phyloP scores from a whole-genome alignment of 1,139 yeast species.

The Petasospora rhodanensis region DNA sequence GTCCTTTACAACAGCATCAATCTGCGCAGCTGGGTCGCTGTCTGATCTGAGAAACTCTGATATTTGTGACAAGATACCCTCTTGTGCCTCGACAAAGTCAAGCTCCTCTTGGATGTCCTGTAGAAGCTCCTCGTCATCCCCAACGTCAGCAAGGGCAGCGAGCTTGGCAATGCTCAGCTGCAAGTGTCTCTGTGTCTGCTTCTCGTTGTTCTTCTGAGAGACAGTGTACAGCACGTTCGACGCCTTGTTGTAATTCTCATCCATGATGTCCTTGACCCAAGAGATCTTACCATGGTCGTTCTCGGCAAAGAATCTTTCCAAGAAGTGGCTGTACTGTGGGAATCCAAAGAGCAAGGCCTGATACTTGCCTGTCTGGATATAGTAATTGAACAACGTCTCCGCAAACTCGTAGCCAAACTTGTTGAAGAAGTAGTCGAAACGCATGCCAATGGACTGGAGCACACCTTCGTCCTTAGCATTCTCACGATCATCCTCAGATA shows the following conservation, averaged over 20 bases:
- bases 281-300: constrained; percentile 53
- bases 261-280: constrained; percentile 68
- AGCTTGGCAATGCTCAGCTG: constrained; percentile 72
- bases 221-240: constrained; percentile 42
- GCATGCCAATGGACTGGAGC: constrained; percentile 28
- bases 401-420: constrained; percentile 71
- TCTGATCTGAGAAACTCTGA: constrained; percentile 26
- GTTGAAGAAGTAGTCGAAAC: constrained; percentile 52
- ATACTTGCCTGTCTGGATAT: constrained; percentile 49
- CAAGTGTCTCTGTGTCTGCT: constrained; percentile 46
- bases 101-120: constrained; percentile 45
- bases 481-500: constrained; percentile 53
- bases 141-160: constrained; percentile 30
- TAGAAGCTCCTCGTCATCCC: constrained; percentile 28
- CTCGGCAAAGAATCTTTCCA: constrained; percentile 49
- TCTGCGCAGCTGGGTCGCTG: constrained; percentile 24
- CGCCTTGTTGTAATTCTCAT: constrained; percentile 47
- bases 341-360: constrained; percentile 54
- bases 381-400: constrained; percentile 54
- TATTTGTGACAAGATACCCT: constrained; percentile 35
- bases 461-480: constrained; percentile 30
- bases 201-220: constrained; percentile 38
- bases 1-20: constrained; percentile 19
- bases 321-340: constrained; percentile 45
- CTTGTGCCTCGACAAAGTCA: constrained; percentile 45